Evolutionary conservation across 306 rosid species (phyloP), one percentile per base, ranked within the genome.

Genomic region (Herpetospermum pedunculosum): DNA sequence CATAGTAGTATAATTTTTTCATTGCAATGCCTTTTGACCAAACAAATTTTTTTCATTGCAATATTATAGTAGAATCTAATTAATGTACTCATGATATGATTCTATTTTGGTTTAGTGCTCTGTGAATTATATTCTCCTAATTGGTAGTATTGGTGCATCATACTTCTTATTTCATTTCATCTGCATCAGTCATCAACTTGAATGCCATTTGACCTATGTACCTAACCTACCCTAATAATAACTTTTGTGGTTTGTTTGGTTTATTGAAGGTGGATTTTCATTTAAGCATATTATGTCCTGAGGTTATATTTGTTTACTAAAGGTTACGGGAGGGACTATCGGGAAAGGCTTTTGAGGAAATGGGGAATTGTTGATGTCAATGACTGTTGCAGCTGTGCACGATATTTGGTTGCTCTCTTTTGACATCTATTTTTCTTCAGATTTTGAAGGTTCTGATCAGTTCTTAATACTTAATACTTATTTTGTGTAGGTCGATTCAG

Each of bases 321-420:
- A 90, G 98, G 98, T 75, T 94, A 91, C 65, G 98, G 98, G 46
- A 85, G 98, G 77, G 91, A 81, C 60, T 94, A 86, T 79, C 82
- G 97, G 76, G 98, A 94, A 37, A 87, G 98, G 70, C 91, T 94
- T 65, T 80, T 91, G 82, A 78, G 83, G 75, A 76, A 25, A 25
- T 94, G 98, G 98, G 98, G 98, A 68, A 82, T 94, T 81, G 96
- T 94, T 77, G 98, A 94, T 81, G 97, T 94, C 38, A 69, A 94
- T 82, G 97, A 94, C 82, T 94, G 97, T 79, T 91, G 97, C 76
- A 89, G 92, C 70, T 91, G 96, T 84, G 97, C 96, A 35, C 86
- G 32, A 82, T 87, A 81, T 88, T 84, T 94, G 98, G 98, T 91
- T 83, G 73, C 29, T 78, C 15, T 52, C 26, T 80, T 73, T 26